A percentile compares a stretch with the other conserved stretches of the same genome.
These are phyloP conservation scores for Echites panduratus DNA, from an alignment of 257 asterid genomes.

Conservation along the genomic window DNA sequence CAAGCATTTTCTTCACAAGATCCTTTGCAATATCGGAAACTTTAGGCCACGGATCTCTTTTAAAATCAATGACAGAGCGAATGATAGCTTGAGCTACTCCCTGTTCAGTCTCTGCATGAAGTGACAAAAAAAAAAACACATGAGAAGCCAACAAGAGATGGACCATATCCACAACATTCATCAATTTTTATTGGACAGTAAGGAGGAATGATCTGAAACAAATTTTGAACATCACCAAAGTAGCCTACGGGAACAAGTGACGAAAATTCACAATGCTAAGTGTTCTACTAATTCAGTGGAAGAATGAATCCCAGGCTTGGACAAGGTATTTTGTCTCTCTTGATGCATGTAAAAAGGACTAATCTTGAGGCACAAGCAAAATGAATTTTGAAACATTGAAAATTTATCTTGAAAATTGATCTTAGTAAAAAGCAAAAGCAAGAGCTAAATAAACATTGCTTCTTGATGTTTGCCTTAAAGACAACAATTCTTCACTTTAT, in stretches of 20 bases:
- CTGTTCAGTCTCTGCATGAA: constrained; percentile 65
- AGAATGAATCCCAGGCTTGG: constrained; percentile 2
- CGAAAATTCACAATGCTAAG: not conserved
- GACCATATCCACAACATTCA: not conserved
- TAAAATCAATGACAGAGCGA: constrained; percentile 59
- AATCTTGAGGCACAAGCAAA: not conserved
- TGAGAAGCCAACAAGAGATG: not conserved
- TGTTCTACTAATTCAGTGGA: not conserved
- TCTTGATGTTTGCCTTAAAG: not conserved
- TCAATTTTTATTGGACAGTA: not conserved
- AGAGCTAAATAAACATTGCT: not conserved
- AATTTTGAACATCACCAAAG: not conserved
- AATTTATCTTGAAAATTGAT: not conserved
- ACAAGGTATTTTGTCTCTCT: not conserved
- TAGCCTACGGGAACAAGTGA: not conserved
- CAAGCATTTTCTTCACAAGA: constrained; percentile 76
- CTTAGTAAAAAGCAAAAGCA: not conserved
- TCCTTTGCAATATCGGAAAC: constrained; percentile 73
- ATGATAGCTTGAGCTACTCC: constrained; percentile 90
- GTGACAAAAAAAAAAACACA: not conserved
- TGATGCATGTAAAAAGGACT: not conserved
- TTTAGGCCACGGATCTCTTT: constrained; percentile 80
- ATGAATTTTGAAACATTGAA: not conserved
- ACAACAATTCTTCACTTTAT: not conserved
- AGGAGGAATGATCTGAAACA: not conserved